These are phyloP conservation scores for Tetracentron sinense DNA, from an alignment of 164 flowering plant species.

Conservation along the genomic window DNA sequence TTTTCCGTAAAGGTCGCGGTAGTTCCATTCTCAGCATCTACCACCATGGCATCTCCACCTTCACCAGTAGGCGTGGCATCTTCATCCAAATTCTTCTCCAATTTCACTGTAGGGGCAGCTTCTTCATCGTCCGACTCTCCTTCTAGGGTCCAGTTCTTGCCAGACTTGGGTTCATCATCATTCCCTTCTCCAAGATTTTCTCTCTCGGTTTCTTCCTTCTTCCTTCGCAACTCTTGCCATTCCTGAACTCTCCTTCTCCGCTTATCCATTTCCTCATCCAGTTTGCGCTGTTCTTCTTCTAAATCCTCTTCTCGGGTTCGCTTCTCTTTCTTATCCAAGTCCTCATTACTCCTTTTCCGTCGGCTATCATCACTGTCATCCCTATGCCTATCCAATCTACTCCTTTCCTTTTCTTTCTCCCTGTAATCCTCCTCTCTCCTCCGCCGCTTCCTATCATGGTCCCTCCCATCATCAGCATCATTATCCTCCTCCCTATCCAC, in stretches of 20 bases:
- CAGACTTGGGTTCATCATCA: slow-evolving; percentile 51
- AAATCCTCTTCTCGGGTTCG: slow-evolving; percentile 60
- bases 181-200: slow-evolving; percentile 50
- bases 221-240: slow-evolving; percentile 88
- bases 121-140: slow-evolving; percentile 97
- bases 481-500: slow-evolving; percentile 41
- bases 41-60: slow-evolving; percentile 39
- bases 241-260: slow-evolving; percentile 95
- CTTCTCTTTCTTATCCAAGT: slow-evolving; percentile 31
- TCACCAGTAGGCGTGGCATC: slow-evolving; percentile 26
- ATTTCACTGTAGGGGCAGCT: slow-evolving; percentile 29
- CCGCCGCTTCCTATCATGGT: slow-evolving; percentile 46
- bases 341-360: slow-evolving; percentile 42
- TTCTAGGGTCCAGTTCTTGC: slow-evolving; percentile 90
- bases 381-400: slow-evolving; percentile 46
- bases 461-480: slow-evolving; percentile 43
- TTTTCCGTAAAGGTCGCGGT: slow-evolving; percentile 18
- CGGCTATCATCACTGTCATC: slow-evolving; percentile 50
- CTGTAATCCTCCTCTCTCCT: slow-evolving; percentile 49
- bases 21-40: slow-evolving; percentile 40
- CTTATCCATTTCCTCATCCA: slow-evolving; percentile 96
- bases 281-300: slow-evolving; percentile 71
- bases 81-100: slow-evolving; percentile 43
- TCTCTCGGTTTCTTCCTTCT: slow-evolving; percentile 77
- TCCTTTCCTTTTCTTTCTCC: slow-evolving; percentile 39